Percentiles rank a stretch among this genome's conserved stretches.
Evolutionary conservation across 116 monocot genomes (phyloP).

Genomic region (Trichopus zeylanicus): DNA sequence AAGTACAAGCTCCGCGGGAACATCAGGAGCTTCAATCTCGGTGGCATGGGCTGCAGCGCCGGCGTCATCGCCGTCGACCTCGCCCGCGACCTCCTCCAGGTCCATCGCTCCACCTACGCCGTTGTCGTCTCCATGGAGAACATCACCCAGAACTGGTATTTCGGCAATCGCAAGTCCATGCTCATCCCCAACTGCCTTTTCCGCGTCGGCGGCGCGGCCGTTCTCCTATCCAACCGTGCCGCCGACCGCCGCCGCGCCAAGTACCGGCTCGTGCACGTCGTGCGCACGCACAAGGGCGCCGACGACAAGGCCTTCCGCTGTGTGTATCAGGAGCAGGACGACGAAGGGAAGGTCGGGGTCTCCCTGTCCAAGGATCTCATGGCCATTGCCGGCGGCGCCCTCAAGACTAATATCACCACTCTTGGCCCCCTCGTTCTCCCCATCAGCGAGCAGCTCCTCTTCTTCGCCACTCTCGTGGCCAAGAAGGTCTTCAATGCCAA

Average conservation of each 20-base stretch:
- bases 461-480: conserved; percentile 18
- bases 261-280: conserved; percentile 25
- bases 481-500: conserved; percentile 26
- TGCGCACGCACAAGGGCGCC: conserved; percentile 29
- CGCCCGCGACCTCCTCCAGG: conserved; percentile 41
- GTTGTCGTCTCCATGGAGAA: conserved; percentile 45
- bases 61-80: conserved; percentile 40
- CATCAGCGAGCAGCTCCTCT: conserved; percentile 33
- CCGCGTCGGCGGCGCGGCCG: conserved; percentile 35
- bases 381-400: conserved; percentile 34
- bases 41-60: conserved; percentile 46
- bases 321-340: conserved; percentile 33
- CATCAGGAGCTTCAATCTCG: conserved; percentile 29
- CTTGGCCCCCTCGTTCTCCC: conserved; percentile 32
- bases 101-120: conserved; percentile 23
- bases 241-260: conserved; percentile 16
- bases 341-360: conserved; percentile 17
- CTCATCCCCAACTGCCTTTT: conserved; percentile 45
- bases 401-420: conserved; percentile 45
- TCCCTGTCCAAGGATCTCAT: conserved; percentile 35
- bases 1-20: conserved; percentile 30
- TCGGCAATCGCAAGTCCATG: conserved; percentile 47
- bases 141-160: conserved; percentile 57
- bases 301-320: conserved; percentile 27
- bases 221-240: conserved; percentile 31